Evolutionary conservation across 257 asterid genomes (phyloP).

Genomic region (Parsonsia alboflavescens): DNA sequence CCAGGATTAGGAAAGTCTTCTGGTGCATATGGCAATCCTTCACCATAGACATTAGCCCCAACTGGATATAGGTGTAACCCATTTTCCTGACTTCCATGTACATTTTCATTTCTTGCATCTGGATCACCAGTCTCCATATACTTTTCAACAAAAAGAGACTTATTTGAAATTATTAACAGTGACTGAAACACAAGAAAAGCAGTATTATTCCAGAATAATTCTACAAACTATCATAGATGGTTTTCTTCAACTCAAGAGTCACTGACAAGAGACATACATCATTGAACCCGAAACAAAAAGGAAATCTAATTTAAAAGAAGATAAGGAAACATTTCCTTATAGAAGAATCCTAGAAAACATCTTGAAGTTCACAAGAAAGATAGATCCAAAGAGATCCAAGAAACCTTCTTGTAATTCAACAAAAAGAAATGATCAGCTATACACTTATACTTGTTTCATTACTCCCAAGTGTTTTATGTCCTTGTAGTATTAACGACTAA

Average conservation of each 20-base stretch:
- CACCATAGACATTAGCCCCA: slow-evolving; percentile 44
- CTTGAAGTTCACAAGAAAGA: background rate
- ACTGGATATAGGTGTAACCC: slow-evolving; percentile 56
- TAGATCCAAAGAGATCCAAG: background rate
- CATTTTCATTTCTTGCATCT: slow-evolving; percentile 34
- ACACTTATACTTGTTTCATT: background rate
- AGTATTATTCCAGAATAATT: background rate
- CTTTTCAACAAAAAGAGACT: slow-evolving; percentile 10
- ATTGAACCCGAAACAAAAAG: background rate
- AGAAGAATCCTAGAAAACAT: background rate
- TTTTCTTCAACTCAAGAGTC: background rate
- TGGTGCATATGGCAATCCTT: slow-evolving; percentile 91
- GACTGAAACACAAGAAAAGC: background rate
- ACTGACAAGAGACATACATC: background rate
- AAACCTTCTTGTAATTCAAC: background rate
- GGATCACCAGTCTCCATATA: slow-evolving; percentile 53
- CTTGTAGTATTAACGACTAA: background rate
- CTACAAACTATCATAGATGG: background rate
- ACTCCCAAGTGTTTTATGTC: background rate
- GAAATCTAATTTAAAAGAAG: background rate
- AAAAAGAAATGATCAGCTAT: background rate
- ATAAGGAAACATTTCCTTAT: background rate
- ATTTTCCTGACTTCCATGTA: slow-evolving; percentile 28
- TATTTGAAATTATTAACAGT: background rate
- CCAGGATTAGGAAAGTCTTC: slow-evolving; percentile 80